Conservation (phyloP, 163 green algal species). For the Prototheca wickerhamii region DNA sequence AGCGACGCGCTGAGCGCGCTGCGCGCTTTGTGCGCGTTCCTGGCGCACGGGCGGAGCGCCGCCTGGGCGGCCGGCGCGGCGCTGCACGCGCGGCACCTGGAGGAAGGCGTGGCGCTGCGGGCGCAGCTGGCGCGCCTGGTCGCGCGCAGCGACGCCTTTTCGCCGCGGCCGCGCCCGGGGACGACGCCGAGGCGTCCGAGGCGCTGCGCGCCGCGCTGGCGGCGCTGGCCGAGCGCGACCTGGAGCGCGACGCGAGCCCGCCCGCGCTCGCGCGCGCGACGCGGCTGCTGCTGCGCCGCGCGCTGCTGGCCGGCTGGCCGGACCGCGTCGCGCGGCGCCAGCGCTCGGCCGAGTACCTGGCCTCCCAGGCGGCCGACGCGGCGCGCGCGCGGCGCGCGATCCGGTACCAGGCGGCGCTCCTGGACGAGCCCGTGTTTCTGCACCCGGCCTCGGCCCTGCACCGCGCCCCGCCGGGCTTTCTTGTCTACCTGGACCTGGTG, state of each 20-base stretch:
- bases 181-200: neutral
- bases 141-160: slow-evolving; percentile 4
- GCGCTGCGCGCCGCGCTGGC: too few relatives aligned
- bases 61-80: slow-evolving; percentile 48
- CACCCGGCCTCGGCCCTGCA: slow-evolving; percentile 72
- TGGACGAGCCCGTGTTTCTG: slow-evolving; percentile 71
- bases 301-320: slow-evolving; percentile 79
- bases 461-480: slow-evolving; percentile 52
- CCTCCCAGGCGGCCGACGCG: slow-evolving; percentile 13
- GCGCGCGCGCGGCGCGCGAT: slow-evolving; percentile 29
- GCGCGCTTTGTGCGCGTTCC: slow-evolving; percentile 66
- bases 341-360: slow-evolving; percentile 39
- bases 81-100: slow-evolving; percentile 68
- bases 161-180: slow-evolving; percentile 3
- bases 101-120: slow-evolving; percentile 67
- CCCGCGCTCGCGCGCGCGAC: too few relatives aligned
- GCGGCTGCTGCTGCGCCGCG: slow-evolving; percentile 39
- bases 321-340: slow-evolving; percentile 65
- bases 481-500: slow-evolving; percentile 75
- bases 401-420: slow-evolving; percentile 44
- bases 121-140: slow-evolving; percentile 66
- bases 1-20: slow-evolving; percentile 67
- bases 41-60: slow-evolving; percentile 24
- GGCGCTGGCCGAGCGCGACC: too few relatives aligned
- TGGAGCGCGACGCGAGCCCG: too few relatives aligned